Percentiles rank a stretch among this genome's conserved stretches.
Evolutionary conservation across 208 protist species (phyloP).

Genomic region (Acanthamoeba triangularis): DNA sequence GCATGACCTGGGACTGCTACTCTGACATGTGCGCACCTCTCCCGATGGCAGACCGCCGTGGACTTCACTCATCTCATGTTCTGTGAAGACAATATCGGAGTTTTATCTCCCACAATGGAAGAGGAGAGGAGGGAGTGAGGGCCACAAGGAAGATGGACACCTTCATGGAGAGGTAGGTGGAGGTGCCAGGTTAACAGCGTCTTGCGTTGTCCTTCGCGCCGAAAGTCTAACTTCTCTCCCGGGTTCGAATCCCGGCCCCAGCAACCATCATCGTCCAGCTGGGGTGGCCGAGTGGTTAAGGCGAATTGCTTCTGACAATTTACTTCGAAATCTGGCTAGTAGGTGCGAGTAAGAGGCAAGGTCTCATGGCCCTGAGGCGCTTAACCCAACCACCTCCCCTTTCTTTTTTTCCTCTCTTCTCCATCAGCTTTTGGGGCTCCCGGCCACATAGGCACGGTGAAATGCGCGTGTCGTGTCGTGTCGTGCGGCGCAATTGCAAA

Average conservation of each 20-base stretch:
- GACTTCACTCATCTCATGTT: no score
- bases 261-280: neutral
- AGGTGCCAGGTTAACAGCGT: neutral
- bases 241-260: constrained; percentile 12
- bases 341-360: constrained; percentile 7
- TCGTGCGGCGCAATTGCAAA: no score
- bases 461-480: no score
- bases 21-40: no score
- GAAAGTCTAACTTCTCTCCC: neutral
- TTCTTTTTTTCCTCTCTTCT: neutral
- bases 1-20: no score
- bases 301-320: constrained; percentile 24
- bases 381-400: constrained; percentile 3
- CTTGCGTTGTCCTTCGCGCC: constrained; percentile 6
- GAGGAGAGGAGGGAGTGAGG: no score
- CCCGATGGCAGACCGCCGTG: no score
- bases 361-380: neutral
- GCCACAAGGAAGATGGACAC: neutral
- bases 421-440: no score
- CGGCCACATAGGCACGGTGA: no score
- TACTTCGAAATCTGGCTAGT: neutral
- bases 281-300: constrained; percentile 28
- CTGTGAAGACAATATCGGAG: neutral
- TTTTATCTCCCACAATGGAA: neutral
- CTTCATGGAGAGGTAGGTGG: neutral